Evolutionary conservation across 2,329 filamentous ascomycete species (phyloP).

Genomic region (Fonsecaea erecta): DNA sequence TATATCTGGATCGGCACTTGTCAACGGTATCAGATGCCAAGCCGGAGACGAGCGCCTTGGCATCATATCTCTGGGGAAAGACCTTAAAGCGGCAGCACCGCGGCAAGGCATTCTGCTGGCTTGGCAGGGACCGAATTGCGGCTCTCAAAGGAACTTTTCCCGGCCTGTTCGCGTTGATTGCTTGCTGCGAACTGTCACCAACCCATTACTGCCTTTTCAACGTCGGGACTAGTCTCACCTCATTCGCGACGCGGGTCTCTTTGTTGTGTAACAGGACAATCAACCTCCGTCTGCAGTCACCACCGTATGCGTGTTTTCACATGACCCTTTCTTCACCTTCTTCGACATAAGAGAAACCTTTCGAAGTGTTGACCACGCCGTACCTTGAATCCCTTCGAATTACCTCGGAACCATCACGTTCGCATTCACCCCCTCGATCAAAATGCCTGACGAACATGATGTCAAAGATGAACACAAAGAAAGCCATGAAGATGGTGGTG

Average conservation of each 20-base stretch:
- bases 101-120: background rate
- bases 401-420: background rate
- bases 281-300: background rate
- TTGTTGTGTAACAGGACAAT: background rate
- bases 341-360: background rate
- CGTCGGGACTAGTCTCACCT: background rate
- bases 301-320: background rate
- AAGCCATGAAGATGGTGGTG: conserved; percentile 47
- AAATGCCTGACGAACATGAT: conserved; percentile 43
- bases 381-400: background rate
- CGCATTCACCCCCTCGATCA: conserved; percentile 10
- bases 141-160: background rate
- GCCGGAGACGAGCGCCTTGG: background rate
- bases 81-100: background rate
- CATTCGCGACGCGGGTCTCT: background rate
- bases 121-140: background rate
- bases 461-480: conserved; percentile 47
- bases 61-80: background rate
- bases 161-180: background rate
- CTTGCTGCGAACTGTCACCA: background rate
- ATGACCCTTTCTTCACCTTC: background rate
- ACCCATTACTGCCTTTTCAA: background rate
- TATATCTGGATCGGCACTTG: conserved; percentile 6
- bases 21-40: background rate
- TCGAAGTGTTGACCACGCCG: background rate